Evolutionary conservation across 1,284 basidiomycete species (phyloP), one percentile per base, ranked within the genome.

Genomic region (Veloboletus limbatus): DNA sequence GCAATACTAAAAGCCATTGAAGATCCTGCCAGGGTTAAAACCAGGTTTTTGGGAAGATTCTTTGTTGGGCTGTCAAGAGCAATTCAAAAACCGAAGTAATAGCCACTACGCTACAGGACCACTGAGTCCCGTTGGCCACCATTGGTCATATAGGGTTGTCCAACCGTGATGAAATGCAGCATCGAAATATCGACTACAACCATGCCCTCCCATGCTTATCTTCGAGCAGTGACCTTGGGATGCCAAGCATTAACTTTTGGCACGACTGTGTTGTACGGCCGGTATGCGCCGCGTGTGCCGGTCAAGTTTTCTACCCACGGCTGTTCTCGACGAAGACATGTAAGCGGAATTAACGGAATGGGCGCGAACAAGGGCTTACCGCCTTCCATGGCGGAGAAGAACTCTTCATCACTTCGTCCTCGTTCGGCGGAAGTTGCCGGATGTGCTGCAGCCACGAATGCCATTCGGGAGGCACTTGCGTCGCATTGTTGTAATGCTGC

Each of bases 371-470:
- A 36, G 11, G 24, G 75, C 91, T 58, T 69, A 95, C 93, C 25
- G 79, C 77, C 68, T 91, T 78, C 94, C 94, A 97, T 1, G 83
- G 69, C 6, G 86, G 91, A 33, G 80, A 77, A 39, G 78, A 65
- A 43, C 74, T 78, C 62, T 86, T 76, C 64, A 94, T 70, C 26
- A 92, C 70, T 0, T 75, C 65, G 62, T 97, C 95, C 54, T 86
- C 74, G 2, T 77, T 71, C 2, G 94, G 95, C 6, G 91, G 78
- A 31, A 83, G 78, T 55, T 82, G 78, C 39, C 94, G 88, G 60
- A 95, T 96, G 64, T 96, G 92, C n/a, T 77, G 75, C 24, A 97
- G 69, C 94, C 94, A 97, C 8, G 92, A 82, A 69, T 95, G 92
- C 95, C 95, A 97, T 69, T 94, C 92, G 2, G 92, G 79, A 25